phyloP scores from a whole-genome alignment of 1,284 basidiomycete genomes.

The Microbotryum intermedium region DNA sequence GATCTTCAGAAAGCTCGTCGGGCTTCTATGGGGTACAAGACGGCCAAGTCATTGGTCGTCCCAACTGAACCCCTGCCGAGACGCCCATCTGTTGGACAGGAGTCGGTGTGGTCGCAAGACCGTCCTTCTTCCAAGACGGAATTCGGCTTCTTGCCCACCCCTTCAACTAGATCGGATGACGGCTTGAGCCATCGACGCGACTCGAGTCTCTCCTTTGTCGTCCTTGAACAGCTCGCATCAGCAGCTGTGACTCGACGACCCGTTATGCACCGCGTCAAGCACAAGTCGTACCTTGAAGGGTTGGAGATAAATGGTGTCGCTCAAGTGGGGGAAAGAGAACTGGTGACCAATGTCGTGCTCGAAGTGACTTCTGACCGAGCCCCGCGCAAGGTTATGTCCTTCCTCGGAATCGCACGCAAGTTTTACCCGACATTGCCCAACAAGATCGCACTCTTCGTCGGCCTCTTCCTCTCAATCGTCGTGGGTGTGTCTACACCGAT shows the following conservation, averaged over 20 bases:
- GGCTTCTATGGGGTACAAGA: too few species aligned
- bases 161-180: not conserved
- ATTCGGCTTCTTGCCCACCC: constrained; percentile 4
- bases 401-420: constrained; percentile 49
- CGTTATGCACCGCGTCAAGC: constrained; percentile 7
- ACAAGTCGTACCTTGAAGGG: constrained; percentile 7
- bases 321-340: not conserved
- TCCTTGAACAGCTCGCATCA: constrained; percentile 13
- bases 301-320: not conserved
- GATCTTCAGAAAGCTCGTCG: too few species aligned
- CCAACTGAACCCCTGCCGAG: too few species aligned
- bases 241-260: not conserved
- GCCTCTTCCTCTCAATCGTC: constrained; percentile 55
- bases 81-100: not conserved
- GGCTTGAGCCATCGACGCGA: constrained; percentile 1
- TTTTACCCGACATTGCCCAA: constrained; percentile 66
- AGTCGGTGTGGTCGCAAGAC: not conserved
- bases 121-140: constrained; percentile 1
- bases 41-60: too few species aligned
- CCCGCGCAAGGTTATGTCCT: constrained; percentile 33
- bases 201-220: constrained; percentile 18
- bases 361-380: not conserved
- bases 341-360: constrained; percentile 1
- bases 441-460: constrained; percentile 61
- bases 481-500: constrained; percentile 79